These are phyloP conservation scores for Lentinula detonsa DNA, from an alignment of 768 basidiomycete species.

Conservation along the genomic window DNA sequence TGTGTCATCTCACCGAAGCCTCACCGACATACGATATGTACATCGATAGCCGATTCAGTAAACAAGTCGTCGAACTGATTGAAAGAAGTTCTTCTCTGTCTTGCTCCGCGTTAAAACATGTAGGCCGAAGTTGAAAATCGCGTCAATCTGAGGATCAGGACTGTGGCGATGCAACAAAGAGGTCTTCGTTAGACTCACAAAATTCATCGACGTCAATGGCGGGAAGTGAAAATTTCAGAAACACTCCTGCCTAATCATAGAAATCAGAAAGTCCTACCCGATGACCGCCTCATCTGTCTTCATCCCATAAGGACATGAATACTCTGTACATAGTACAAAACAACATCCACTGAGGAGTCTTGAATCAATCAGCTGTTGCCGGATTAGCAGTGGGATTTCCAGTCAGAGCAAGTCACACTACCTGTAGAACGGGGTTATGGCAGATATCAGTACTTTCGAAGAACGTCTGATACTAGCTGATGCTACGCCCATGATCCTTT, in stretches of 20 bases:
- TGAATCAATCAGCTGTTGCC: background rate
- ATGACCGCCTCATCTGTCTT: background rate
- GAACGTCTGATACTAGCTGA: slow-evolving; percentile 2
- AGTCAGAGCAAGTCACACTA: background rate
- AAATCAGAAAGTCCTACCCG: background rate
- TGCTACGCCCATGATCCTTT: background rate
- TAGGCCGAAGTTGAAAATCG: background rate
- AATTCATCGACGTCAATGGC: background rate
- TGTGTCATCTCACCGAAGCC: background rate
- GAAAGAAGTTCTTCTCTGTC: background rate
- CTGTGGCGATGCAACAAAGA: background rate
- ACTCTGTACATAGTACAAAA: background rate
- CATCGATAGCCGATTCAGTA: background rate
- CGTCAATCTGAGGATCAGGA: background rate
- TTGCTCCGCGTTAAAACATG: background rate
- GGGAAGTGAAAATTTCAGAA: background rate
- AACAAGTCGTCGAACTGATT: background rate
- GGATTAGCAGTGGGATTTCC: background rate
- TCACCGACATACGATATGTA: background rate
- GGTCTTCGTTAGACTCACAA: background rate
- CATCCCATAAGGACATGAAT: background rate
- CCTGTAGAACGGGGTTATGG: background rate
- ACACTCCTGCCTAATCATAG: no score
- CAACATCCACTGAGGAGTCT: background rate
- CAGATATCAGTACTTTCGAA: background rate